phyloP scores from a whole-genome alignment of 257 asterid genomes.

The Leptodermis oblonga region DNA sequence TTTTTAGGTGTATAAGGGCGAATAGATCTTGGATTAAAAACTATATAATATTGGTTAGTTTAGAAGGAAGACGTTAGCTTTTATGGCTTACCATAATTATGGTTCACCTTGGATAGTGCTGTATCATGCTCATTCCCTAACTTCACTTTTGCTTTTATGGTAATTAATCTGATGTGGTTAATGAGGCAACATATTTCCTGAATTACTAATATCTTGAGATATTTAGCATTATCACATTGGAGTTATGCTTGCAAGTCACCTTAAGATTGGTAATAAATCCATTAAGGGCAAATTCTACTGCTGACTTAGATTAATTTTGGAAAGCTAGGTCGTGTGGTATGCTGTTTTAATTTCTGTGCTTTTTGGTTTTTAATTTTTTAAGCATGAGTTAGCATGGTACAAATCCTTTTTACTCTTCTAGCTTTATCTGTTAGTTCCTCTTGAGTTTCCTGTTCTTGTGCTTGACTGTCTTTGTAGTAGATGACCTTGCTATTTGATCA shows the following conservation, averaged over 20 bases:
- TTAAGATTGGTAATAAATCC: slow-evolving; percentile 3
- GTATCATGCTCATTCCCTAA: not conserved
- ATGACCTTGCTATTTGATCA: not conserved
- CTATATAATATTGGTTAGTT: not conserved
- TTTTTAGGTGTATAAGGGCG: not conserved
- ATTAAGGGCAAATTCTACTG: not conserved
- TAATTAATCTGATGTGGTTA: not conserved
- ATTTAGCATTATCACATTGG: not conserved
- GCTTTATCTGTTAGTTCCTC: not conserved
- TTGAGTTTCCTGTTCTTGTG: not conserved
- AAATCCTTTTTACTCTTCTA: not conserved
- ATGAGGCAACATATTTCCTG: not conserved
- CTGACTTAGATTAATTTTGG: not conserved
- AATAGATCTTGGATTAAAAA: not conserved
- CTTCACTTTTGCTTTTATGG: not conserved
- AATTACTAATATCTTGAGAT: not conserved
- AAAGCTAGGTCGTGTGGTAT: not conserved
- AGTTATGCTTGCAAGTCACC: not conserved
- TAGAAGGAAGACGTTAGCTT: not conserved
- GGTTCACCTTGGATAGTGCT: not conserved
- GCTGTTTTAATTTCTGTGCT: not conserved
- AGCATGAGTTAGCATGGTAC: not conserved
- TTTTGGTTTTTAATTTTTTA: not conserved
- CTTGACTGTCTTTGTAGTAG: not conserved
- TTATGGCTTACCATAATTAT: not conserved